Evolutionary conservation across 2,329 filamentous ascomycete genomes (phyloP), one percentile per base, ranked within the genome.

Genomic region (Fusarium robinianum): DNA sequence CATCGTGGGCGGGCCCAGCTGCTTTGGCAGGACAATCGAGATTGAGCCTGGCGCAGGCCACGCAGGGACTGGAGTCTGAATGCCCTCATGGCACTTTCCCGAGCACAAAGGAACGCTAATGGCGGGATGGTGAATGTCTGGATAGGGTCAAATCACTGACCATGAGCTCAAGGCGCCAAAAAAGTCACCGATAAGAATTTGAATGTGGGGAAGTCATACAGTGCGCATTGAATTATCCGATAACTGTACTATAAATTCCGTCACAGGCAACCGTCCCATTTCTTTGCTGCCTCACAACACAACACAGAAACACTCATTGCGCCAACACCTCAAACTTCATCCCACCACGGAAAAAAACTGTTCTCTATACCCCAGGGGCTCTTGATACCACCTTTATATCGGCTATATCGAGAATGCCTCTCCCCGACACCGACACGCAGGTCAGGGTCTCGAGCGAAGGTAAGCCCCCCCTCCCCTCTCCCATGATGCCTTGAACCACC

Each of bases 361-460:
- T 14, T 8, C 7, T 6, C 24, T 26, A 5, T 26, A 8, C 19
- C 12, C 7, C 5, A 7, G 24, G 6, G n/a, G 10, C 3, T 31
- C 15, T 8, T 7, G 1, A 7, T 6, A 18, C 2, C 8, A 38
- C n/a, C 15, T 6, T 16, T 27, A 27, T 7, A 43, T 18, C 22
- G 17, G 16, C 5, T 22, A 11, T 5, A 25, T 27, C 5, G 43
- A 53, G 1, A 14, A 72, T 73, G 67, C 43, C 69, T 10, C 56
- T 64, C 2, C 69, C 71, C 27, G 63, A 67, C 23, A 67, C 66
- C 51, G 69, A 77, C 53, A 71, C 65, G 25, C 65, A 76, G 58
- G 66, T 77, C 51, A 71, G 65, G 52, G 65, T 66, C 51, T 74
- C 75, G 8, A 69, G 72, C 47, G 73, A 79, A 61, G 75, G 77